These are phyloP conservation scores for Alternaria brassicicola DNA, from an alignment of 2,329 filamentous ascomycete species.

Conservation along the genomic window DNA sequence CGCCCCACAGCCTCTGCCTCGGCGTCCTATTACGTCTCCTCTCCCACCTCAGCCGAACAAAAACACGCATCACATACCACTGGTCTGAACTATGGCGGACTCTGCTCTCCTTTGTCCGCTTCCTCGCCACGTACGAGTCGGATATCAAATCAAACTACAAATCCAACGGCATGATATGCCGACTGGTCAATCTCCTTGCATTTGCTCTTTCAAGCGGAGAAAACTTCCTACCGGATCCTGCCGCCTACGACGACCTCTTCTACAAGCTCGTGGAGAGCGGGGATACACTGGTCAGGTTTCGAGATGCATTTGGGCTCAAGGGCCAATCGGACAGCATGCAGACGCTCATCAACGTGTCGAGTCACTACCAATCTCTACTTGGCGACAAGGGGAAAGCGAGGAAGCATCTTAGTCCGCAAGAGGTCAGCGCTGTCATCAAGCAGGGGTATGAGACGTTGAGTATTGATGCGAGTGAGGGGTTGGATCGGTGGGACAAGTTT, in stretches of 20 bases:
- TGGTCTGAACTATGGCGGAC: slow-evolving; percentile 96
- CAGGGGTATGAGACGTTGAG: slow-evolving; percentile 94
- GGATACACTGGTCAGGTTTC: slow-evolving; percentile 80
- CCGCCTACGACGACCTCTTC: slow-evolving; percentile 93
- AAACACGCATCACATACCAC: slow-evolving; percentile 83
- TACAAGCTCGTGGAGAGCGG: slow-evolving; percentile 97
- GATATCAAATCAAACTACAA: slow-evolving; percentile 74
- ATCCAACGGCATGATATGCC: slow-evolving; percentile 75
- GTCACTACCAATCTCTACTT: slow-evolving; percentile 86
- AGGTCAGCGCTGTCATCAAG: slow-evolving; percentile 91
- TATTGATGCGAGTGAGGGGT: slow-evolving; percentile 84
- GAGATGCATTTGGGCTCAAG: slow-evolving; percentile 70
- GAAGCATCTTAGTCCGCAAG: slow-evolving; percentile 76
- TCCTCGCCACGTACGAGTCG: slow-evolving; percentile 82
- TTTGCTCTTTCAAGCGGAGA: slow-evolving; percentile 86
- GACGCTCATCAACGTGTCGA: slow-evolving; percentile 79
- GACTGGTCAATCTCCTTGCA: slow-evolving; percentile 81
- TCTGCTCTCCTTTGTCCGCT: slow-evolving; percentile 84
- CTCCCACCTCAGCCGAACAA: slow-evolving; percentile 80
- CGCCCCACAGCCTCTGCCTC: slow-evolving; percentile 67
- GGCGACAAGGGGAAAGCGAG: slow-evolving; percentile 57
- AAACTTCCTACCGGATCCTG: slow-evolving; percentile 84
- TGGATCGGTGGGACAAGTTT: slow-evolving; percentile 85
- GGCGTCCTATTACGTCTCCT: slow-evolving; percentile 83
- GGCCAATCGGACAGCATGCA: slow-evolving; percentile 67